These are phyloP conservation scores for Rachicladosporium sp. DNA, from an alignment of 2,329 filamentous ascomycete species.

Conservation along the genomic window DNA sequence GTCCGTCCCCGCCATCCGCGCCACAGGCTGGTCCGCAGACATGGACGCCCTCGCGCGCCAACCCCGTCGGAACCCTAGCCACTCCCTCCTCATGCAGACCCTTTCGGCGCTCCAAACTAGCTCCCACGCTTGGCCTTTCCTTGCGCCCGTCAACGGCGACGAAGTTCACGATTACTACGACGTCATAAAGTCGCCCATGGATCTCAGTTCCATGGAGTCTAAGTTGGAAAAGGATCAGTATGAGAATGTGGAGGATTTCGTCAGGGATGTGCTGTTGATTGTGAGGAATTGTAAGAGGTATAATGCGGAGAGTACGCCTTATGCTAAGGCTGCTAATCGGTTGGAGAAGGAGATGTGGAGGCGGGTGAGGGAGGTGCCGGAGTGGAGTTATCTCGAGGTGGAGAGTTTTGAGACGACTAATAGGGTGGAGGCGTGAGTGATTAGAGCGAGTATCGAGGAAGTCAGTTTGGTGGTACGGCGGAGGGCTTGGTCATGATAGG, in stretches of 20 bases:
- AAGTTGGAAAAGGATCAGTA: slow-evolving; percentile 93
- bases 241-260: slow-evolving; percentile 80
- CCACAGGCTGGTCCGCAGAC: slow-evolving; percentile 87
- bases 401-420: slow-evolving; percentile 24
- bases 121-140: slow-evolving; percentile 85
- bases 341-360: slow-evolving; percentile 92
- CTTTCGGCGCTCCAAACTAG: slow-evolving; percentile 95
- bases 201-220: slow-evolving; percentile 86
- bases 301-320: slow-evolving; percentile 89
- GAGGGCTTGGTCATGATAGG: too few relatives aligned
- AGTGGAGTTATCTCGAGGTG: slow-evolving; percentile 50
- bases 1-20: slow-evolving; percentile 72
- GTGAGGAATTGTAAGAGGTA: slow-evolving; percentile 93
- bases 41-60: slow-evolving; percentile 96
- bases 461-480: too few relatives aligned
- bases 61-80: slow-evolving; percentile 90
- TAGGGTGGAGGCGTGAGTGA: slow-evolving; percentile 6
- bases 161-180: slow-evolving; percentile 99
- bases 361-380: slow-evolving; percentile 80
- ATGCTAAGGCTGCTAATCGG: slow-evolving; percentile 89
- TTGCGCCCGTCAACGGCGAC: slow-evolving; percentile 84
- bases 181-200: slow-evolving; percentile 97
- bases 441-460: too few relatives aligned
- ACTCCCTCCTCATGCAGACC: slow-evolving; percentile 83
- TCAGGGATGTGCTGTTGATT: slow-evolving; percentile 74